A percentile compares a stretch with the other conserved stretches of the same genome.
Conservation (phyloP, 805 yeast genomes). For the Candida wancherniae region DNA sequence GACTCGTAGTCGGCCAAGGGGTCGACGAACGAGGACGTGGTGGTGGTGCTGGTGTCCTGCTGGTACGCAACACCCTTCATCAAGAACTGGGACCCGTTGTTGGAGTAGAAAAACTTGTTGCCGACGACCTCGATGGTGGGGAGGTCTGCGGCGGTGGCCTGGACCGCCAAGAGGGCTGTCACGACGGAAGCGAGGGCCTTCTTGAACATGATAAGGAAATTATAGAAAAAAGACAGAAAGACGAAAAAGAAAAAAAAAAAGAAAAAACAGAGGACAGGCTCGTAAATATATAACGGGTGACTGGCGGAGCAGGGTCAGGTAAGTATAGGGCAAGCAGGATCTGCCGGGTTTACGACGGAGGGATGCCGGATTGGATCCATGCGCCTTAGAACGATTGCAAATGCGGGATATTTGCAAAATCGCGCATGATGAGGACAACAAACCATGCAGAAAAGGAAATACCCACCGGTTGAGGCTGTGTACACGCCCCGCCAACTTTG, state of each 20-base stretch:
- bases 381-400: no score
- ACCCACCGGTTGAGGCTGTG: no score
- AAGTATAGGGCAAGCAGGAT: no score
- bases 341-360: no score
- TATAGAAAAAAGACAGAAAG: background rate
- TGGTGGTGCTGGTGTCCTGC: slow-evolving; percentile 52
- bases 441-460: no score
- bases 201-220: slow-evolving; percentile 26
- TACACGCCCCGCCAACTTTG: no score
- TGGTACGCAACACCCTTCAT: slow-evolving; percentile 79
- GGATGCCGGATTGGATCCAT: no score
- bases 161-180: slow-evolving; percentile 9
- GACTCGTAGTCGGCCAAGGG: slow-evolving; percentile 60
- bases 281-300: no score
- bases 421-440: no score
- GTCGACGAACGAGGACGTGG: slow-evolving; percentile 52
- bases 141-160: slow-evolving; percentile 11
- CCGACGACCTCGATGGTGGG: slow-evolving; percentile 62
- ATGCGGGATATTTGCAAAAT: no score
- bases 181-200: slow-evolving; percentile 27
- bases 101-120: slow-evolving; percentile 70
- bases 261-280: slow-evolving; percentile 1
- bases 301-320: no score
- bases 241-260: background rate
- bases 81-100: slow-evolving; percentile 74